Evolutionary conservation across 805 yeast genomes (phyloP), one percentile per base, ranked within the genome.

Genomic region (Yarrowia deformans): DNA sequence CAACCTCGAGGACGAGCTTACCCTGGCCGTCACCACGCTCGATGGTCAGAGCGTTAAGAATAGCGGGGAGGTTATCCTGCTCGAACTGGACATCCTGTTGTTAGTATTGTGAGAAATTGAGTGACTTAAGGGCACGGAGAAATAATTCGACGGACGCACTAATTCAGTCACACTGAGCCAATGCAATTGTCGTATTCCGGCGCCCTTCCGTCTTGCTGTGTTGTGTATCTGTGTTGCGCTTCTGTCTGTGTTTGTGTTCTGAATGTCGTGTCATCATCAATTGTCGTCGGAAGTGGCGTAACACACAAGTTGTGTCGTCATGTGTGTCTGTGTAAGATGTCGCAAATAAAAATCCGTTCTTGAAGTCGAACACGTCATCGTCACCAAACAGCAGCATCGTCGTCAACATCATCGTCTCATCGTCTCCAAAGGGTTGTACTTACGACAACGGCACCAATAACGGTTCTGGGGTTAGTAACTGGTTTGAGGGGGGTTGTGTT

Each of bases 1-100:
- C 95, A 78, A 95, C 99, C 87, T 95, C 99, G 79, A 95, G 88
- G 75, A 95, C 93, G 81, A 95, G 89, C 79, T 87, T 86, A 29
- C 16, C 35, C 75, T 83, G 83, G 78, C 93, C 93, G 75, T 86
- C 83, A 75, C 84, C 87, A 78, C 86, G 87, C 81, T 91, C 88
- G 81, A 95, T 88, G 83, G 91, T 93, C 79, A 95, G 88, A 77
- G 99, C 98, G 83, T 95, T 95, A 80, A 93, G 88, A 85, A 95
- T 95, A 76, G 97, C 96, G 80, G 99, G 99, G 78, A 94, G 87
- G 84, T 90, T 88, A 81, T 95, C 97, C 83, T 93, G 97, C 80
- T 92, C 97, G 88, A 94, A 94, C 83, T 95, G 97, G 79, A 94
- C 98, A 84, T 94, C 84, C 79, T 76, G 71, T 29, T 61, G 70